phyloP scores from a whole-genome alignment of 2,329 filamentous ascomycete genomes.

The Penicillium psychrosexuale region DNA sequence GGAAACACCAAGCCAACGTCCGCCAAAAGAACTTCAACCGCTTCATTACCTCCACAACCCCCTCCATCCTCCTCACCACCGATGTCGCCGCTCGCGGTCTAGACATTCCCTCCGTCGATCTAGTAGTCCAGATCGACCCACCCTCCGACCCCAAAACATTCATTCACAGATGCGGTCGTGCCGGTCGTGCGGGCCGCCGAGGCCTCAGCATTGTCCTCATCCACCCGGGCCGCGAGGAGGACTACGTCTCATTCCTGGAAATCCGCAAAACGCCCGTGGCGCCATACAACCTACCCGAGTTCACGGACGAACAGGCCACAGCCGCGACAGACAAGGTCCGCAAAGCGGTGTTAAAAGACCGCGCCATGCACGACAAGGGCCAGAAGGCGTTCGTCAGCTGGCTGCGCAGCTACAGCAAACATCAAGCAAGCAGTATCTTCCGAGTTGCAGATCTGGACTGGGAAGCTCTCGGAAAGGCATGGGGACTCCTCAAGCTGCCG shows the following conservation, averaged over 20 bases:
- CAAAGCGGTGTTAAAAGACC: slow-evolving; percentile 53
- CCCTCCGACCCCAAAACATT: slow-evolving; percentile 84
- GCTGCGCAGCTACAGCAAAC: slow-evolving; percentile 86
- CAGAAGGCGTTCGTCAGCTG: slow-evolving; percentile 91
- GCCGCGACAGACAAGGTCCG: slow-evolving; percentile 61
- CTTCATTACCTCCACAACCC: slow-evolving; percentile 71
- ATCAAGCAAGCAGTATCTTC: slow-evolving; percentile 90
- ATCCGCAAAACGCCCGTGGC: slow-evolving; percentile 81
- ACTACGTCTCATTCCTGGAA: slow-evolving; percentile 82
- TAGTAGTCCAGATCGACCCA: slow-evolving; percentile 85
- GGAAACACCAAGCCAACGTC: slow-evolving; percentile 84
- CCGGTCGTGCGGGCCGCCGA: slow-evolving; percentile 62
- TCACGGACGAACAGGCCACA: slow-evolving; percentile 62
- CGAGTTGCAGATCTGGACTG: slow-evolving; percentile 77
- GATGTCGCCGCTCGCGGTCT: slow-evolving; percentile 87
- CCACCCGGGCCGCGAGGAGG: slow-evolving; percentile 79
- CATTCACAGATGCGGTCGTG: slow-evolving; percentile 63
- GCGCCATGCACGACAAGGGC: slow-evolving; percentile 77
- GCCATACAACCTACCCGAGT: slow-evolving; percentile 55
- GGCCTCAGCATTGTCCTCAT: slow-evolving; percentile 84
- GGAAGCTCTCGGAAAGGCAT: slow-evolving; percentile 73
- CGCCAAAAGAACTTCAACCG: slow-evolving; percentile 81
- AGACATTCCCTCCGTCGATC: slow-evolving; percentile 86
- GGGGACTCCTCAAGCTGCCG: slow-evolving; percentile 82
- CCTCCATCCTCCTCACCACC: slow-evolving; percentile 83